These are phyloP conservation scores for Picochlorum sp. DNA, from an alignment of 139 green algal species.

Conservation along the genomic window DNA sequence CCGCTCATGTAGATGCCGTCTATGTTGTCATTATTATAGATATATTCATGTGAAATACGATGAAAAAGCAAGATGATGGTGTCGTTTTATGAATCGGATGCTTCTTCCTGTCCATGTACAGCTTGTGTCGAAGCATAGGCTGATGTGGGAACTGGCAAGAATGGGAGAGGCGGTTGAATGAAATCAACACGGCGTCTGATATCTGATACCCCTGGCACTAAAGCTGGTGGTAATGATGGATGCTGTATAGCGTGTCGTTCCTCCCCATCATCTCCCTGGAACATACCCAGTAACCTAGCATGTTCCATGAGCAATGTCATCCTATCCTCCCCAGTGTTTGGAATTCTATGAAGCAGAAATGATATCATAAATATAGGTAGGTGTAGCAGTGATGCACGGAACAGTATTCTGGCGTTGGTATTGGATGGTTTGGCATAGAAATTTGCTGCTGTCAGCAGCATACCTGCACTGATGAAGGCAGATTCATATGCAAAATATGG, in stretches of 20 bases:
- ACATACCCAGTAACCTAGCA: constrained; percentile 16
- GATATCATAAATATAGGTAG: constrained; percentile 79
- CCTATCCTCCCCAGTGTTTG: constrained; percentile 34
- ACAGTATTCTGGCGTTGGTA: constrained; percentile 66
- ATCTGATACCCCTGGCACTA: background rate
- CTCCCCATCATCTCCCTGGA: background rate
- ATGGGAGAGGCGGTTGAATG: background rate
- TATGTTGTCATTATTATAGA: background rate
- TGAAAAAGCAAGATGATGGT: background rate
- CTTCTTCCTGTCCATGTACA: too few relatives aligned
- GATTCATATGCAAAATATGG: constrained; percentile 71
- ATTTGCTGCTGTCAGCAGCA: constrained; percentile 54
- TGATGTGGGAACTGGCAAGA: too few relatives aligned
- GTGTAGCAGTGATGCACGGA: constrained; percentile 80
- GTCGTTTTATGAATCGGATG: background rate
- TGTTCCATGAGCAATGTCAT: constrained; percentile 17
- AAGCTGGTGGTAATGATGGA: background rate
- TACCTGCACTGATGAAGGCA: constrained; percentile 42
- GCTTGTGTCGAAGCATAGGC: too few relatives aligned
- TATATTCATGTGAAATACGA: background rate
- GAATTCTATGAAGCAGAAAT: constrained; percentile 73
- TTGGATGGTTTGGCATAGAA: constrained; percentile 58
- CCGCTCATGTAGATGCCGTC: constrained; percentile 51
- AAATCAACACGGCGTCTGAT: background rate
- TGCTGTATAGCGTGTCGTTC: background rate